Evolutionary conservation across 768 basidiomycete genomes (phyloP).

Genomic region (Kwoniella botswanensis): DNA sequence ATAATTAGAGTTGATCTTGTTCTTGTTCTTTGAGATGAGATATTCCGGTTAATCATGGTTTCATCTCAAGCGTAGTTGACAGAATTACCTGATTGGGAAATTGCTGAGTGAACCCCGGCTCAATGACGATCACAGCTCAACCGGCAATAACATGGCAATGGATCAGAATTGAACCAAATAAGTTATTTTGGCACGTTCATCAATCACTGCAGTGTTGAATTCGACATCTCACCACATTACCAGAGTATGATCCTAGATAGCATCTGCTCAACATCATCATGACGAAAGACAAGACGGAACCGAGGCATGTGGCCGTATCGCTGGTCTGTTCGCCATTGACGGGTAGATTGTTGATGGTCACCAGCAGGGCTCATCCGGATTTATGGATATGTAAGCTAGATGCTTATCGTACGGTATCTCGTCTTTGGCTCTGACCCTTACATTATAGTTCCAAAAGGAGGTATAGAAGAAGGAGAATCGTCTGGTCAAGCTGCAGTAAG

Average conservation of each 20-base stretch:
- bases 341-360: conserved; percentile 42
- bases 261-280: not conserved
- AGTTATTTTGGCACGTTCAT: not conserved
- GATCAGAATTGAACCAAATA: too few species aligned
- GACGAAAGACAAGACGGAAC: conserved; percentile 11
- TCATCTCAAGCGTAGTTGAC: not conserved
- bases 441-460: conserved; percentile 52
- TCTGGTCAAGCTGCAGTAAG: conserved; percentile 49
- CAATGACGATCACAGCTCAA: too few species aligned
- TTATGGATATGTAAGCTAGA: conserved; percentile 48
- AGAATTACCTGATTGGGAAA: not conserved
- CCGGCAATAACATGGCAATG: too few species aligned
- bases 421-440: not conserved
- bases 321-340: conserved; percentile 33
- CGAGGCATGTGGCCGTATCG: conserved; percentile 48
- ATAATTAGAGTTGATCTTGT: too few species aligned
- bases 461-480: conserved; percentile 47
- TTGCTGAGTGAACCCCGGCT: not conserved
- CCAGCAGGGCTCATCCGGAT: conserved; percentile 43
- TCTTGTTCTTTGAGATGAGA: too few species aligned
- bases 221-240: too few species aligned
- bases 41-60: not conserved
- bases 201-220: not conserved
- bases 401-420: not conserved
- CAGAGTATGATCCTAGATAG: not conserved